Evolutionary conservation across 192 early-diverging fungal genomes (phyloP).

Genomic region (Chytriomyces hyalinus): DNA sequence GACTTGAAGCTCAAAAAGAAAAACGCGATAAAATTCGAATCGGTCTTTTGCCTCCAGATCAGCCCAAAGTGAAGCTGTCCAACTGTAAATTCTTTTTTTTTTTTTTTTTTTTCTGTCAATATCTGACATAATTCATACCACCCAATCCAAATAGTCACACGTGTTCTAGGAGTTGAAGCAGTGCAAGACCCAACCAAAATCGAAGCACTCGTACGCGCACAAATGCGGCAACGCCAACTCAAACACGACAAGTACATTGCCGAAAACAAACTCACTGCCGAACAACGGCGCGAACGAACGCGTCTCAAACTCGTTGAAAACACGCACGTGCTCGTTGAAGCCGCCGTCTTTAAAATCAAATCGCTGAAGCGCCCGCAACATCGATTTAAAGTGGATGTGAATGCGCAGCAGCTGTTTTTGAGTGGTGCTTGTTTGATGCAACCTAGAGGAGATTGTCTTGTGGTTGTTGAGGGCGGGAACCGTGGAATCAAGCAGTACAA

Average conservation of each 20-base stretch:
- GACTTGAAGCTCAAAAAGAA: conserved; percentile 85
- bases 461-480: conserved; percentile 92
- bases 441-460: conserved; percentile 70
- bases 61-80: conserved; percentile 87
- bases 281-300: conserved; percentile 80
- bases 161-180: conserved; percentile 91
- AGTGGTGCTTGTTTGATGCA: conserved; percentile 82
- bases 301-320: conserved; percentile 76
- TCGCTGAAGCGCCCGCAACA: conserved; percentile 82
- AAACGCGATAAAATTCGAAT: conserved; percentile 94
- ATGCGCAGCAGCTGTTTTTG: conserved; percentile 84
- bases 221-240: conserved; percentile 78
- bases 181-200: conserved; percentile 93
- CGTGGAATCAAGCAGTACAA: conserved; percentile 92
- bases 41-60: conserved; percentile 89
- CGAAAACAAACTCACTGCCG: conserved; percentile 84
- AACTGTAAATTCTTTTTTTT: conserved; percentile 53
- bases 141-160: conserved; percentile 65
- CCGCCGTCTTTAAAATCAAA: conserved; percentile 85
- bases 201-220: conserved; percentile 88
- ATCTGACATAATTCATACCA: too few species aligned
- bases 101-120: too few species aligned
- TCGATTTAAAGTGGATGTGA: conserved; percentile 87
- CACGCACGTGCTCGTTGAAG: conserved; percentile 69
- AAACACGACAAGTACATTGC: conserved; percentile 85